Conservation (phyloP, 192 early-diverging fungal species). For the Helicostylum pulchrum region DNA sequence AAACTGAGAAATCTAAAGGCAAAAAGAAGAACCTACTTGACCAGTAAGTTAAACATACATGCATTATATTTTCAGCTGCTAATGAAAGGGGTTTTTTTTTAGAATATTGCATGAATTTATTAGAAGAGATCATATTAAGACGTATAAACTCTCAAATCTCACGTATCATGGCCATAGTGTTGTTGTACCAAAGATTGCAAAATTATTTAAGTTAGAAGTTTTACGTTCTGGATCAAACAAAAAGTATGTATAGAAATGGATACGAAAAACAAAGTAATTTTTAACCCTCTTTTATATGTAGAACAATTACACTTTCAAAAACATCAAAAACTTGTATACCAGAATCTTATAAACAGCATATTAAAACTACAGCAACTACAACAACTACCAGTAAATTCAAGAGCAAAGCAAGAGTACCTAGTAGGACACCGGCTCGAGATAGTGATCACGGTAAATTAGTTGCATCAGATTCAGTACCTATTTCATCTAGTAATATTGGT, state of each 20-base stretch:
- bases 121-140: neutral
- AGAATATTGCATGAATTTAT: constrained; percentile 10
- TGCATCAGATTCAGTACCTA: constrained; percentile 46
- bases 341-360: neutral
- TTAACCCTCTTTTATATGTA: neutral
- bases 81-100: neutral
- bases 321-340: constrained; percentile 12
- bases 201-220: constrained; percentile 7
- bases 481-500: constrained; percentile 54
- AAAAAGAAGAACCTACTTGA: constrained; percentile 2
- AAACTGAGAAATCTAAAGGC: neutral
- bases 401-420: neutral
- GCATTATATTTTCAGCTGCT: neutral
- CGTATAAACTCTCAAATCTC: constrained; percentile 3
- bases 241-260: neutral
- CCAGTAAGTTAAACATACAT: neutral
- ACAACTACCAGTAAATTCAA: neutral
- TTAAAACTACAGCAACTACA: too few relatives aligned
- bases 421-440: neutral
- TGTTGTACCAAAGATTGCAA: constrained; percentile 10
- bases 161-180: neutral
- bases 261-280: neutral
- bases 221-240: neutral
- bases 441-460: constrained; percentile 25
- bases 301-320: neutral